These are phyloP conservation scores for Cryptosporidium sp. DNA, from an alignment of 169 alveolate genomes.

Conservation along the genomic window DNA sequence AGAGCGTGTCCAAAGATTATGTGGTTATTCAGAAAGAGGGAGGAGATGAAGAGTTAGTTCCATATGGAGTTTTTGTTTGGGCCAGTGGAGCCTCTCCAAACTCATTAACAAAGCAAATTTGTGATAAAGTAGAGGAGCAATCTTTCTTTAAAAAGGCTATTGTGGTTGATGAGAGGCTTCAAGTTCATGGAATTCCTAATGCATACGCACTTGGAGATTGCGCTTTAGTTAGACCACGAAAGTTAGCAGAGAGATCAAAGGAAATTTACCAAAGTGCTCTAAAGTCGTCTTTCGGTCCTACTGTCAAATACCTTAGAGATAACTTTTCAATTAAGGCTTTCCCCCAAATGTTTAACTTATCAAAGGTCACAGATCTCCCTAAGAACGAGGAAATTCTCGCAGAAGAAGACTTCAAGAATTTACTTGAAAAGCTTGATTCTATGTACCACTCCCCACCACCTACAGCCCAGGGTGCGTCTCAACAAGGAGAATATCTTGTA, in stretches of 20 bases:
- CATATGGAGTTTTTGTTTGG: constrained; percentile 81
- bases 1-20: constrained; percentile 37
- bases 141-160: constrained; percentile 32
- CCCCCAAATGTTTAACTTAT: constrained; percentile 52
- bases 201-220: constrained; percentile 81
- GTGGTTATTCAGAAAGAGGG: neutral
- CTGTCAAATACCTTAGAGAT: constrained; percentile 14
- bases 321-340: neutral
- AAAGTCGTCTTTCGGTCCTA: constrained; percentile 29
- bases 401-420: constrained; percentile 30
- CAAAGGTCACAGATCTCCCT: constrained; percentile 21
- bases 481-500: constrained; percentile 80
- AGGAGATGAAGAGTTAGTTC: constrained; percentile 45
- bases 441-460: constrained; percentile 81
- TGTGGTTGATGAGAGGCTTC: constrained; percentile 71
- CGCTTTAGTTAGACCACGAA: constrained; percentile 68
- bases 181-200: constrained; percentile 69
- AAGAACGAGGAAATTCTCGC: constrained; percentile 3
- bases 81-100: constrained; percentile 82
- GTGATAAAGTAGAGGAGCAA: constrained; percentile 71
- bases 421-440: constrained; percentile 74
- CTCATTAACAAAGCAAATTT: constrained; percentile 70
- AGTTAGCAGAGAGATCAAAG: constrained; percentile 63
- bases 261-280: constrained; percentile 70
- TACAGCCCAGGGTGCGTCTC: constrained; percentile 81